These are phyloP conservation scores for Pascua sp. DNA, from an alignment of 1,284 basidiomycete species.

Conservation along the genomic window DNA sequence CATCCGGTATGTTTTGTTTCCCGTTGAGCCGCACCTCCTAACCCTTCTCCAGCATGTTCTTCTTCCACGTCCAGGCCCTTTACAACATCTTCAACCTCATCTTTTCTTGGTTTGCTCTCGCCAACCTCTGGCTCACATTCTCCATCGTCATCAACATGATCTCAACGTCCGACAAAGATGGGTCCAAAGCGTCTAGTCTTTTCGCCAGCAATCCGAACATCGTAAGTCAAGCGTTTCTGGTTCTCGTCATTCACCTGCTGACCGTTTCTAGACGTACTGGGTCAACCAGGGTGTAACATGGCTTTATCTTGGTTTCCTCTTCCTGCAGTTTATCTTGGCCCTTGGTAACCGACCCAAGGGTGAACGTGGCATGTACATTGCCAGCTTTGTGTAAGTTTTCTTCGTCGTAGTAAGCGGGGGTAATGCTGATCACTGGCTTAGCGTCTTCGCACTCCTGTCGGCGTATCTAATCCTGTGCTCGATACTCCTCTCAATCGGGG, in stretches of 20 bases:
- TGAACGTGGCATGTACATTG: constrained; percentile 26
- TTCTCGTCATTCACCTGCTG: no score
- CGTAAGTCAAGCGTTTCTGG: background rate
- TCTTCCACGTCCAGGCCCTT: constrained; percentile 89
- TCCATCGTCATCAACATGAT: constrained; percentile 31
- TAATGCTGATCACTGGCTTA: constrained; percentile 56
- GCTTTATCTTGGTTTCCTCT: constrained; percentile 77
- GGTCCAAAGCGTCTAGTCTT: constrained; percentile 13
- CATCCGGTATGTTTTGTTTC: no score
- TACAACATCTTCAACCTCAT: constrained; percentile 84
- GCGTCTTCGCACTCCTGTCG: constrained; percentile 80
- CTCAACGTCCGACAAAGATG: background rate
- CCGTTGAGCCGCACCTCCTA: constrained; percentile 65
- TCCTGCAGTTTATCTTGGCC: constrained; percentile 85
- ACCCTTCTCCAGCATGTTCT: constrained; percentile 76
- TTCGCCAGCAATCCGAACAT: constrained; percentile 26
- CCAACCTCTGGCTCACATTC: constrained; percentile 87
- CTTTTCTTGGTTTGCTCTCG: constrained; percentile 87
- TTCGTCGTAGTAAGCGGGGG: no score
- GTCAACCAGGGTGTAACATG: constrained; percentile 49
- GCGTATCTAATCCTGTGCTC: constrained; percentile 71
- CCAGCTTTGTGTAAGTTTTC: constrained; percentile 56
- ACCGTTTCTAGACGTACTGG: no score
- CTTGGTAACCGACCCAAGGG: constrained; percentile 92
- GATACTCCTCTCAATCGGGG: constrained; percentile 19